Base-by-base conservation (phyloP, 495 filamentous ascomycete species). In the Trichocladium antarcticum region DNA sequence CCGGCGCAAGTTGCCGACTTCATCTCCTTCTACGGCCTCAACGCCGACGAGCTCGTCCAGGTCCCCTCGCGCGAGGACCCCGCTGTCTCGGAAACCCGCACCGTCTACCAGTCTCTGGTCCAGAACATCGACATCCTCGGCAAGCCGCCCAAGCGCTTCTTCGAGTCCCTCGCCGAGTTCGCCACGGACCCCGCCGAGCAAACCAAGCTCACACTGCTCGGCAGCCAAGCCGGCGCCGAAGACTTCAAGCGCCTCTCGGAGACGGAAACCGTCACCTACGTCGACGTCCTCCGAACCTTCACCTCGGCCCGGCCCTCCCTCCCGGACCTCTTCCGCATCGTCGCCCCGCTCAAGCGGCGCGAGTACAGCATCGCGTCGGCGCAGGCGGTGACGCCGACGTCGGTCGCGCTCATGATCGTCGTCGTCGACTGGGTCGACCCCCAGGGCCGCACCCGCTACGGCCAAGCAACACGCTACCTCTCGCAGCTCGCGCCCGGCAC, bases 91-190 rank as follows among this genome's bases (percentile, higher is more conserved):
- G 92, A 97, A 68, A 87, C 86, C 57, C 80, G 93, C 53, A 98
- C 92, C 24, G 85, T 96, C 17, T 94, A 88, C 69, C 92, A 98
- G 66, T 82, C 87, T 1, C 74, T 98, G 1, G 71, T 88, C 15
- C 93, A 97, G 65, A 96, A 95, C 65, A 74, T 98, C 31, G 93
- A 98, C 66, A 92, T 97, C 62, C 95, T 95, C 59, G 92, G 92
- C 57, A 87, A 88, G 53, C 92, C 92, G 10, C 89, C 88, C 31
- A 98, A 98, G 76, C 81, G 84, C 44, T 98, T 97, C 75, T 98
- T 96, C 71, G 93, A 97, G 66, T 73, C 84, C 7, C 75, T 98
- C 21, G 79, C 89, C 20, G 87, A 88, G 45, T 95, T 88, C 54
- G 89, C 92, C 21, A 77, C 76, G 20, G 81, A 96, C 50, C 79